Base-by-base conservation (phyloP, 2,329 filamentous ascomycete species). In the Cladobotryum protrusum region DNA sequence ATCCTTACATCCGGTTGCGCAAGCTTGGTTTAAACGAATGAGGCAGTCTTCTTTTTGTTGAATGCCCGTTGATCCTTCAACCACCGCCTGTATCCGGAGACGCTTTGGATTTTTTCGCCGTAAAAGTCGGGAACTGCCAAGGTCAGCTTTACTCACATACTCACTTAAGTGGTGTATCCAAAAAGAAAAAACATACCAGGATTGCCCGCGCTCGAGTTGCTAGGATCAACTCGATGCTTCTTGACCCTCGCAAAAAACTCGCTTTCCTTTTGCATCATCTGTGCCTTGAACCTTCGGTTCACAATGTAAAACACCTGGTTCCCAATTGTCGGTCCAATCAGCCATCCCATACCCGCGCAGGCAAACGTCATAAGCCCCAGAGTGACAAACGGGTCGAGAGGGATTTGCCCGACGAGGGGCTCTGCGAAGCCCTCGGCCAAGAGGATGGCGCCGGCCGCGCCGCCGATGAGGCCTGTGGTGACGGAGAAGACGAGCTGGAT, bases 61-160 rank as follows among this genome's bases (percentile, higher is more conserved):
- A 96, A 99, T 9, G 91, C 92, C 55, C 92, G 79, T 76, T 97
- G 93, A 65, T 99, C 93, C 77, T 96, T 97, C 63, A 99, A 73
- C 93, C 93, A 99, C 67, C 89, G 85, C 62, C 93, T 78, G 69
- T 97, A 99, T 43, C 89, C 91, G 48, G 84, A 78, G 18, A 97
- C 89, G 61, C 90, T 96, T 46, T 87, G 88, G 61, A 99, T 96
- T 78, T 96, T 97, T 74, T 99, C 93, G 61, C 93, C 93, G 63
- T 99, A 99, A 72, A 96, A 99, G 67, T 99, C 93, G 40, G 92
- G 91, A 1, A 96, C 88, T 78, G 47, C 3, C 43, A 7, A 29
- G 5, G 24, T 29, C 24, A 29, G 24, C 24, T 29, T 29, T 9
- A 29, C 24, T 5, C 6, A 29, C 7, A 29, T 2, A 29, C 24